phyloP scores from a whole-genome alignment of 148 eudicot genomes.

The Fagopyrum esculentum region DNA sequence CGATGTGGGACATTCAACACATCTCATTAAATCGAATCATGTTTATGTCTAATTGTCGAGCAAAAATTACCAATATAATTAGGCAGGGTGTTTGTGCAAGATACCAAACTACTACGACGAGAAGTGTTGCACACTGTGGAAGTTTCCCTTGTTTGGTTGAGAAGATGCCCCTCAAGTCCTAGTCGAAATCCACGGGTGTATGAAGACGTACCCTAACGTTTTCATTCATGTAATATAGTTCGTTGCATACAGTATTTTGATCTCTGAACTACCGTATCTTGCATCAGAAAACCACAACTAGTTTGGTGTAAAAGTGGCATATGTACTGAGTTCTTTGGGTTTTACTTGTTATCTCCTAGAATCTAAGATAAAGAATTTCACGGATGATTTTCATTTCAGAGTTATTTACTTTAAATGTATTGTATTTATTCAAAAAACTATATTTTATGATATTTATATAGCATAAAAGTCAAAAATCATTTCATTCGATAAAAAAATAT shows the following conservation, averaged over 20 bases:
- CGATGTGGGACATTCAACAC: no score
- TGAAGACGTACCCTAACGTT: neutral
- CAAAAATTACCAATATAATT: neutral
- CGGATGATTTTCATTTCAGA: neutral
- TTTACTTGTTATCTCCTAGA: neutral
- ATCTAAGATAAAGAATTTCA: neutral
- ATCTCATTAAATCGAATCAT: no score
- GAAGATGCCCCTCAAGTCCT: neutral
- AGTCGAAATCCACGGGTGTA: neutral
- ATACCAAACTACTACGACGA: neutral
- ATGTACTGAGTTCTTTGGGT: neutral
- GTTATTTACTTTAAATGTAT: no score
- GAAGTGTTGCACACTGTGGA: neutral
- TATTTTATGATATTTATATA: no score
- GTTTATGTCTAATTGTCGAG: neutral
- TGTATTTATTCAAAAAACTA: no score
- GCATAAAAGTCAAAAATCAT: no score
- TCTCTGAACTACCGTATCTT: neutral
- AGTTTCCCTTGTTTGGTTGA: neutral
- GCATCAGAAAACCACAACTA: neutral
- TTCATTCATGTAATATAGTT: neutral
- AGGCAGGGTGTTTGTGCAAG: neutral
- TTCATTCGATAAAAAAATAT: no score
- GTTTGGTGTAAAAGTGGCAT: neutral
- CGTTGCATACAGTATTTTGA: neutral